phyloP scores from a whole-genome alignment of 129 eudicot genomes.

The Oenanthe sinensis region DNA sequence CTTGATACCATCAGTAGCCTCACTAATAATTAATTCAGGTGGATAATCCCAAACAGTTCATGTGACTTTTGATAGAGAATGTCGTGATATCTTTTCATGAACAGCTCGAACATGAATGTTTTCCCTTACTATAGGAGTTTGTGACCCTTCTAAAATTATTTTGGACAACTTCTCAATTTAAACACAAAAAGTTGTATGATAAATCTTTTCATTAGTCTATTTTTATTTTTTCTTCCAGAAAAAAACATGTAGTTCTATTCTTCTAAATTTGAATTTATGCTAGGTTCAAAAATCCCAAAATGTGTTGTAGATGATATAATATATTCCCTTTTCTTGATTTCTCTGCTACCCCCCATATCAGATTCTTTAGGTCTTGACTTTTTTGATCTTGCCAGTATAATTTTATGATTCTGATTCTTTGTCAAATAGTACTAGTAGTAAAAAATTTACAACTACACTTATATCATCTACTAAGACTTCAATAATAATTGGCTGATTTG shows the following conservation, averaged over 20 bases:
- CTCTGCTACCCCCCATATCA: neutral
- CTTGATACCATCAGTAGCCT: too few species aligned
- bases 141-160: too few species aligned
- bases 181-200: neutral
- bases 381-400: neutral
- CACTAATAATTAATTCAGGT: too few species aligned
- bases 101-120: too few species aligned
- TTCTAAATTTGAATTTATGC: neutral
- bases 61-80: too few species aligned
- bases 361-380: neutral
- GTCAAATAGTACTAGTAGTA: neutral
- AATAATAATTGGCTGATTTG: too few species aligned
- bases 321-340: slow-evolving; percentile 7
- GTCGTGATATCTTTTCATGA: too few species aligned
- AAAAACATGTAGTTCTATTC: neutral
- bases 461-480: too few species aligned
- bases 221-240: neutral
- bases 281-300: slow-evolving; percentile 1
- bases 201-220: neutral
- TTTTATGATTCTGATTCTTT: neutral
- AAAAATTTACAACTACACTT: too few species aligned
- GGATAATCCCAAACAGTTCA: too few species aligned
- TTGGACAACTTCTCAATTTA: too few species aligned
- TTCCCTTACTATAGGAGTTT: too few species aligned
- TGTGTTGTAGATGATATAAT: neutral